Conservation (phyloP, 1,139 yeast species). For the Yamadazyma triangularis region DNA sequence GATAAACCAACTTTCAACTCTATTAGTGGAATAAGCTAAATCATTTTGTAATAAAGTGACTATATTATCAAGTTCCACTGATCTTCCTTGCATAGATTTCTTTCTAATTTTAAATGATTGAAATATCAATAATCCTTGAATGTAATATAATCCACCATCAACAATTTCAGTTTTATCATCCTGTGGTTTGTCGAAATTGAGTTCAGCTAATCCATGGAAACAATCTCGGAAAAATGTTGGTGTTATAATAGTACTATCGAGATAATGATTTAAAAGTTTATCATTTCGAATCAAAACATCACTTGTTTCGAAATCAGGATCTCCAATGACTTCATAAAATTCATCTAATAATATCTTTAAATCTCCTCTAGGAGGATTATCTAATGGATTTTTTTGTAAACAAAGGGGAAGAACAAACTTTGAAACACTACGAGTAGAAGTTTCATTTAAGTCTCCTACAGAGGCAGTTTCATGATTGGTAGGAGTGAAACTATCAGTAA, state of each 20-base stretch:
- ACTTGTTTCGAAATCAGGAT: constrained; percentile 44
- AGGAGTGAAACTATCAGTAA: constrained; percentile 58
- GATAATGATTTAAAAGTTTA: constrained; percentile 43
- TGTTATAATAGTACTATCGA: constrained; percentile 46
- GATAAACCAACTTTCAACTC: constrained; percentile 84
- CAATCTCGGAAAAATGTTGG: constrained; percentile 49
- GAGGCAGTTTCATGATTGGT: constrained; percentile 61
- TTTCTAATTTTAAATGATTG: constrained; percentile 64
- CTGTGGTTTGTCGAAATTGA: constrained; percentile 17
- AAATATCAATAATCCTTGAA: constrained; percentile 67
- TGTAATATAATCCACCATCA: constrained; percentile 60
- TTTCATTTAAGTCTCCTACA: constrained; percentile 25
- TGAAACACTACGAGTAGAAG: constrained; percentile 55
- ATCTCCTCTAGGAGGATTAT: constrained; percentile 58
- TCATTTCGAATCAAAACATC: constrained; percentile 38
- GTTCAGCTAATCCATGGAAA: constrained; percentile 48
- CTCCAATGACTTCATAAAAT: constrained; percentile 70
- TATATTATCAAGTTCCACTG: constrained; percentile 76
- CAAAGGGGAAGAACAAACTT: constrained; percentile 61
- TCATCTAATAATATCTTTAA: constrained; percentile 68
- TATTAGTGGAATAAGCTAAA: constrained; percentile 55
- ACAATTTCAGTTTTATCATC: constrained; percentile 15
- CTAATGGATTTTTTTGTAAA: constrained; percentile 55
- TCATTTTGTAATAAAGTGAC: constrained; percentile 64
- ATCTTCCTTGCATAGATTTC: constrained; percentile 72